Evolutionary conservation across 352 stramenopile species (phyloP).

Genomic region (Plasmopara viticola): DNA sequence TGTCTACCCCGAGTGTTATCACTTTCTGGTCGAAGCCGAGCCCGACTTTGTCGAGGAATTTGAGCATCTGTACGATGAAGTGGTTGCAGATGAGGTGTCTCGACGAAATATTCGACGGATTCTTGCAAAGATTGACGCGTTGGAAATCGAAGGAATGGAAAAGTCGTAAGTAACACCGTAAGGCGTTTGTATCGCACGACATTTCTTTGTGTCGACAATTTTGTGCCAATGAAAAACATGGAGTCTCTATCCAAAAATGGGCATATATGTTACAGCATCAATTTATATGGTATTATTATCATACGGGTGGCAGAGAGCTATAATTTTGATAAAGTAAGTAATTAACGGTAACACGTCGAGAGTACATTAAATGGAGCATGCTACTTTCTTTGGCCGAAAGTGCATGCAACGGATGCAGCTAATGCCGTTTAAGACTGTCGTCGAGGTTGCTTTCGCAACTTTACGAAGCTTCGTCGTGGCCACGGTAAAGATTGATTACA

Average conservation of each 20-base stretch:
- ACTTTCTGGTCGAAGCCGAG: slow-evolving; percentile 38
- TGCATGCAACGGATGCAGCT: neutral
- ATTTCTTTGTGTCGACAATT: neutral
- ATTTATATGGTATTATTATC: too few relatives aligned
- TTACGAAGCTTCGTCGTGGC: neutral
- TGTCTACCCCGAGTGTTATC: slow-evolving; percentile 62
- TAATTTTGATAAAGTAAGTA: too few relatives aligned
- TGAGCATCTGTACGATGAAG: slow-evolving; percentile 54
- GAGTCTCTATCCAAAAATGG: too few relatives aligned
- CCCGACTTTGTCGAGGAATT: slow-evolving; percentile 38
- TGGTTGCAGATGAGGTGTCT: slow-evolving; percentile 54
- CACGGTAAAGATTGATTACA: neutral
- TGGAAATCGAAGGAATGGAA: slow-evolving; percentile 8
- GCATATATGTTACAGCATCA: too few relatives aligned
- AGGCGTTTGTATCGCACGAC: neutral
- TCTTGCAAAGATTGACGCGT: slow-evolving; percentile 45
- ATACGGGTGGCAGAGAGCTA: too few relatives aligned
- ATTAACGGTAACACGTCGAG: too few relatives aligned
- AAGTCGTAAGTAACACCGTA: neutral
- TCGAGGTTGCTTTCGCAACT: neutral
- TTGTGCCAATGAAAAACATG: too few relatives aligned
- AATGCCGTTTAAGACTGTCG: slow-evolving; percentile 2
- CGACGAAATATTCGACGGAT: slow-evolving; percentile 69
- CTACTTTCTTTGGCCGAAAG: neutral
- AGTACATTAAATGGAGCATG: neutral